Evolutionary conservation across 225 moss, liverwort and hornwort genomes (phyloP).

Genomic region (Pseudoscleropodium purum): DNA sequence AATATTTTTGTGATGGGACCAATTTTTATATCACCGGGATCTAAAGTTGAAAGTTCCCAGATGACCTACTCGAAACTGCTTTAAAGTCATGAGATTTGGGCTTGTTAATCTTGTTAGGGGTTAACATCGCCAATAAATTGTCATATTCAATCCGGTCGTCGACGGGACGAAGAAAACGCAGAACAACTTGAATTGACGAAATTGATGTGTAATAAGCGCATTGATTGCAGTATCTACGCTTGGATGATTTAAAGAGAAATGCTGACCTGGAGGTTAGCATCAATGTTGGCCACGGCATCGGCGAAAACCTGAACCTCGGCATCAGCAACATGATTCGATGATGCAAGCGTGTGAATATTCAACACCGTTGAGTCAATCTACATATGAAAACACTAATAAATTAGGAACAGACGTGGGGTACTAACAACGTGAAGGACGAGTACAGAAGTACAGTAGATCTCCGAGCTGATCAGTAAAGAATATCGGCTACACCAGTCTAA

Average conservation of each 20-base stretch:
- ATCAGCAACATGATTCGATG: slow-evolving; percentile 4
- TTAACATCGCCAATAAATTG: background rate
- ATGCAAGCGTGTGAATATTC: slow-evolving; percentile 24
- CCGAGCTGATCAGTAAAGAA: background rate
- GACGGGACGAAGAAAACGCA: background rate
- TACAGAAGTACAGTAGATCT: background rate
- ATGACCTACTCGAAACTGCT: background rate
- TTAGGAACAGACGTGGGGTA: background rate
- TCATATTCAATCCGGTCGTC: background rate
- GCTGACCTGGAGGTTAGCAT: slow-evolving; percentile 19
- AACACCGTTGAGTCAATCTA: slow-evolving; percentile 22
- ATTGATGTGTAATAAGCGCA: background rate
- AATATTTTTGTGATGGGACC: background rate
- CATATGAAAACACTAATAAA: background rate
- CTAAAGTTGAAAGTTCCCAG: background rate
- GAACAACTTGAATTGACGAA: background rate
- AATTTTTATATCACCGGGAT: background rate
- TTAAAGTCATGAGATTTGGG: background rate
- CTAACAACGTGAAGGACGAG: background rate
- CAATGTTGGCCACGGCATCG: slow-evolving; percentile 18
- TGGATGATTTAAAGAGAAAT: background rate
- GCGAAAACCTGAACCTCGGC: slow-evolving; percentile 8
- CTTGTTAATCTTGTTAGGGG: background rate
- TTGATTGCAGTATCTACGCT: background rate
- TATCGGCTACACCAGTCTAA: background rate